Base-by-base conservation (phyloP, 306 rosid genomes). In the Datisca glomerata region DNA sequence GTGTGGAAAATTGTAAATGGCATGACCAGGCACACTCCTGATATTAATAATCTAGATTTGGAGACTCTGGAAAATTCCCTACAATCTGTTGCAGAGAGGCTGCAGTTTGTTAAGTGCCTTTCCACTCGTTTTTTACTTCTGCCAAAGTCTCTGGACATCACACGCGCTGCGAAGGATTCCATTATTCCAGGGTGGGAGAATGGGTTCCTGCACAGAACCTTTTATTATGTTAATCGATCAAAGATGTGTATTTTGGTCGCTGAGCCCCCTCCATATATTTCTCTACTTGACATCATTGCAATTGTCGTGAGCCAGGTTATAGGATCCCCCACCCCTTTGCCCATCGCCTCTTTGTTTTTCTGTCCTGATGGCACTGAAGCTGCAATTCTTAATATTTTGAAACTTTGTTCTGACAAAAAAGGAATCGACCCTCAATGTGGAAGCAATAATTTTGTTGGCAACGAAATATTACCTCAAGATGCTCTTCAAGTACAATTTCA, bases 401-500 rank as follows among this genome's bases (percentile, higher is more conserved):
- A 80, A 57, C 94, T 87, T 54, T 63, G 80, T 66, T 74, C 74
- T 28, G 93, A 77, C 64, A 80, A 83, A 75, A 80, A 61, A 72
- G 93, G 76, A 70, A 67, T 60, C 44, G 87, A 74, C 61, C 57
- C 78, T 41, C 36, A 54, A 27, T 60, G 23, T 55, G 89, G 83
- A 64, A 67, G 56, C 40, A 72, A 35, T 58, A 73, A 67, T 70
- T 53, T 80, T 61, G 54, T 72, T 44, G 97, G 97, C 34, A 83
- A 65, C 51, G 94, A 87, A 54, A 64, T 87, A 24, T 53, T 87
- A 57, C 70, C 93, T 21, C 97, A 87, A 72, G 93, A 87, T 67
- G 93, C 86, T 29, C 87, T 56, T 53, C 97, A 79, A 63, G 75
- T 87, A 51, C 97, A 87, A 65, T 60, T 87, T 66, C 97, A 87